Evolutionary conservation across 805 yeast species (phyloP).

Genomic region (Ogataea philodendri): DNA sequence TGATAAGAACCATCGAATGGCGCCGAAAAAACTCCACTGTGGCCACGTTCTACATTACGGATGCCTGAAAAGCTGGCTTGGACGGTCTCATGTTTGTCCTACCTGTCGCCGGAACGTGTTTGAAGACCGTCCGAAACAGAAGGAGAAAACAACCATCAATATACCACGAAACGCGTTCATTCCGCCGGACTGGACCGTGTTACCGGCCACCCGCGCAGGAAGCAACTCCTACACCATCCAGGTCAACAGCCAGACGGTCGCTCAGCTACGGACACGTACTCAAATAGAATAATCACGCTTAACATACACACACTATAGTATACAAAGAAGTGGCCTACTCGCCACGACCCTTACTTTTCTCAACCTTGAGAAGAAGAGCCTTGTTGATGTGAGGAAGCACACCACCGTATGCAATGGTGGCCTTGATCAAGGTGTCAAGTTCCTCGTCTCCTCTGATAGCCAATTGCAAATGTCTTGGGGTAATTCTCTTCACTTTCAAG

Average conservation of each 20-base stretch:
- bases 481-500: slow-evolving; percentile 90
- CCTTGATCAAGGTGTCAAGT: slow-evolving; percentile 87
- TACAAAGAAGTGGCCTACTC: slow-evolving; percentile 11
- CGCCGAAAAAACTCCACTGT: slow-evolving; percentile 78
- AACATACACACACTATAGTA: slow-evolving; percentile 19
- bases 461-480: slow-evolving; percentile 94
- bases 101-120: slow-evolving; percentile 77
- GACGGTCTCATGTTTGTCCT: slow-evolving; percentile 90
- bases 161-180: slow-evolving; percentile 24
- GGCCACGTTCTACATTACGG: slow-evolving; percentile 87
- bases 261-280: slow-evolving; percentile 10
- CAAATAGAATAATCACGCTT: slow-evolving; percentile 8
- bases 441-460: slow-evolving; percentile 99
- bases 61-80: slow-evolving; percentile 90
- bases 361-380: slow-evolving; percentile 75
- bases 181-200: slow-evolving; percentile 34
- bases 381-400: slow-evolving; percentile 92
- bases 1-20: slow-evolving; percentile 38
- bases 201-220: slow-evolving; percentile 20
- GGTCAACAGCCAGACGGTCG: slow-evolving; percentile 16
- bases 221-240: slow-evolving; percentile 16
- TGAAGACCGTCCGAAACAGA: slow-evolving; percentile 20
- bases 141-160: slow-evolving; percentile 1
- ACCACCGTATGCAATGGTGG: slow-evolving; percentile 98
- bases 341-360: slow-evolving; percentile 45